These are phyloP conservation scores for Tolypocladium album DNA, from an alignment of 2,329 filamentous ascomycete species.

Conservation along the genomic window DNA sequence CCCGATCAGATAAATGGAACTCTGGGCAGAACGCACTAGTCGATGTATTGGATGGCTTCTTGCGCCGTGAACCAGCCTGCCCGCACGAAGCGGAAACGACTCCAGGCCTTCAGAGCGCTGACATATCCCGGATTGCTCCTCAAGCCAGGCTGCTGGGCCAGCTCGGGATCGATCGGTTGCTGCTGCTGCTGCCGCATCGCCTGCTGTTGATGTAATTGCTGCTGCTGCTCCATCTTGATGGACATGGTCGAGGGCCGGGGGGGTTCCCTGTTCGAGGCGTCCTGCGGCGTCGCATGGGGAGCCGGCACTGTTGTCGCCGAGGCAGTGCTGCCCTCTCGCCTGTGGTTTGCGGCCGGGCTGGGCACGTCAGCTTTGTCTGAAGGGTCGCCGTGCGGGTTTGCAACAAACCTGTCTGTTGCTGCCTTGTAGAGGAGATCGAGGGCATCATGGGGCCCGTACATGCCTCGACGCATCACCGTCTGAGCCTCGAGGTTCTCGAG, in stretches of 20 bases:
- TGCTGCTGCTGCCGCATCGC: slow-evolving; percentile 9
- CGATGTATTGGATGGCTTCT: slow-evolving; percentile 87
- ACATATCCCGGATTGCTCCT: slow-evolving; percentile 44
- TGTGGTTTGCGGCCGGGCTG: slow-evolving; percentile 15
- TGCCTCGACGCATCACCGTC: slow-evolving; percentile 55
- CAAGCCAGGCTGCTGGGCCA: slow-evolving; percentile 31
- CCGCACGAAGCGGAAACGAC: slow-evolving; percentile 84
- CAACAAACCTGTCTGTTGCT: slow-evolving; percentile 49
- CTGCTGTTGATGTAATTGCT: neutral
- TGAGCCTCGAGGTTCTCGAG: slow-evolving; percentile 56
- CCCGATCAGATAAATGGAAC: neutral
- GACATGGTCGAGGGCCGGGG: slow-evolving; percentile 6
- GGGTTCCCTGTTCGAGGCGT: neutral
- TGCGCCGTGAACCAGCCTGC: slow-evolving; percentile 93
- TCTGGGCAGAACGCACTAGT: slow-evolving; percentile 52
- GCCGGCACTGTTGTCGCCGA: slow-evolving; percentile 11
- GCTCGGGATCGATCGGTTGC: slow-evolving; percentile 31
- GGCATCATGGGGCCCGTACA: slow-evolving; percentile 88
- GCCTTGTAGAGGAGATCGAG: slow-evolving; percentile 87
- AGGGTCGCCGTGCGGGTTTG: slow-evolving; percentile 8
- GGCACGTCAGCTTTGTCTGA: slow-evolving; percentile 4
- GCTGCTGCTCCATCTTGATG: slow-evolving; percentile 4
- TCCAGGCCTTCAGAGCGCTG: slow-evolving; percentile 78
- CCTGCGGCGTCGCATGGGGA: slow-evolving; percentile 7
- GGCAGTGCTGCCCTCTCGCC: slow-evolving; percentile 18